phyloP scores from a whole-genome alignment of 2,329 filamentous ascomycete genomes.

The Juglanconis sp. region DNA sequence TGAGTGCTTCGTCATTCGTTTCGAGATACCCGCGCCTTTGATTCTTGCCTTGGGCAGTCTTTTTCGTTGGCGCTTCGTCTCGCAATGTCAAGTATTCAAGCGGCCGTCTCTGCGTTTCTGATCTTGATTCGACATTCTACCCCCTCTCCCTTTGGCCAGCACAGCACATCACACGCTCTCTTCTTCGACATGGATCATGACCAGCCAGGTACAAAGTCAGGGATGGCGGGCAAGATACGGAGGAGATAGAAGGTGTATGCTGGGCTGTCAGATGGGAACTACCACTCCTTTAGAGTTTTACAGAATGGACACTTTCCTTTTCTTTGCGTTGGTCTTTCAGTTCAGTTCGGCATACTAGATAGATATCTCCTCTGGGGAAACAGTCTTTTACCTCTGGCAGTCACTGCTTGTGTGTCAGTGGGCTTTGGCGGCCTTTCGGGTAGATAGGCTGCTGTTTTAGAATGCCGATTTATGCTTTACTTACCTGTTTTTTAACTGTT shows the following conservation, averaged over 20 bases:
- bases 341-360: neutral
- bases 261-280: neutral
- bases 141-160: slow-evolving; percentile 2
- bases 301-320: neutral
- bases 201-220: neutral
- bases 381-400: neutral
- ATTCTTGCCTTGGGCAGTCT: slow-evolving; percentile 8
- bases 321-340: neutral
- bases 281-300: neutral
- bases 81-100: neutral
- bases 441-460: neutral
- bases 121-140: slow-evolving; percentile 1
- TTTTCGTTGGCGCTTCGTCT: slow-evolving; percentile 1
- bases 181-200: slow-evolving; percentile 1
- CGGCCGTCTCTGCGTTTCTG: neutral
- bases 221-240: neutral
- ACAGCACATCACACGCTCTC: slow-evolving; percentile 3
- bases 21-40: slow-evolving; percentile 14
- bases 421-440: neutral
- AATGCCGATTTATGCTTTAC: neutral
- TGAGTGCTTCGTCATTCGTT: slow-evolving; percentile 13
- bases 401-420: neutral
- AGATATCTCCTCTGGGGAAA: neutral
- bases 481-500: neutral
- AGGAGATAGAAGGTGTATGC: neutral